These are phyloP conservation scores for Yamadazyma jaroonii DNA, from an alignment of 1,139 yeast species.

Conservation along the genomic window DNA sequence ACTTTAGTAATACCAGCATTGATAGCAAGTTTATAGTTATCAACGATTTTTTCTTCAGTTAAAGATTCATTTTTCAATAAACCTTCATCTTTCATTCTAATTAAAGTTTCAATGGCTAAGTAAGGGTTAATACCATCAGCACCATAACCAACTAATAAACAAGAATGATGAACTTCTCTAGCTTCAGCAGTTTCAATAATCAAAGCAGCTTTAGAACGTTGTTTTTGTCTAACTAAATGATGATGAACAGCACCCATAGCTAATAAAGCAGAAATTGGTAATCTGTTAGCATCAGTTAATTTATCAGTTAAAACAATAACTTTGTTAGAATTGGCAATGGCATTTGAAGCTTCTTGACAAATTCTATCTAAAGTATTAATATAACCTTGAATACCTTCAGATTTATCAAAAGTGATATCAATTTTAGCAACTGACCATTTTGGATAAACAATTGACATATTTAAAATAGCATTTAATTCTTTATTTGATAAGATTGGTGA, in stretches of 20 bases:
- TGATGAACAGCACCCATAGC: conserved; percentile 99
- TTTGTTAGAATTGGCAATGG: conserved; percentile 74
- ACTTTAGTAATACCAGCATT: conserved; percentile 94
- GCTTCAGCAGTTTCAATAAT: conserved; percentile 95
- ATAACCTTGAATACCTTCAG: conserved; percentile 85
- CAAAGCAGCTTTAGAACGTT: conserved; percentile 92
- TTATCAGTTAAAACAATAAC: conserved; percentile 77
- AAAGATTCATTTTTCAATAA: conserved; percentile 59
- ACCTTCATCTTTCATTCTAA: conserved; percentile 81
- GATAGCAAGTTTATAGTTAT: conserved; percentile 76
- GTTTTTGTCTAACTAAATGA: conserved; percentile 92
- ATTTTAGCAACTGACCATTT: conserved; percentile 79
- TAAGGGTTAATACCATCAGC: conserved; percentile 96
- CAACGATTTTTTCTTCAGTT: conserved; percentile 57
- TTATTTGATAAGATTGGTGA: conserved; percentile 78
- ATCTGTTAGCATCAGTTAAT: conserved; percentile 54
- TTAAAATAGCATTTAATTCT: conserved; percentile 71
- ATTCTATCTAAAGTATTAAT: conserved; percentile 80
- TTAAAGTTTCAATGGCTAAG: conserved; percentile 84
- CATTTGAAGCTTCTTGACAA: conserved; percentile 83
- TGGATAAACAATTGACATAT: conserved; percentile 74
- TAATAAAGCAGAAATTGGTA: conserved; percentile 83
- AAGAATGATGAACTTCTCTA: conserved; percentile 93
- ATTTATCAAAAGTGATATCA: conserved; percentile 85
- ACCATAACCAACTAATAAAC: conserved; percentile 94